A percentile compares a stretch with the other conserved stretches of the same genome.
These are phyloP conservation scores for Acanthamoeba triangularis DNA, from an alignment of 208 protist genomes.

Conservation along the genomic window DNA sequence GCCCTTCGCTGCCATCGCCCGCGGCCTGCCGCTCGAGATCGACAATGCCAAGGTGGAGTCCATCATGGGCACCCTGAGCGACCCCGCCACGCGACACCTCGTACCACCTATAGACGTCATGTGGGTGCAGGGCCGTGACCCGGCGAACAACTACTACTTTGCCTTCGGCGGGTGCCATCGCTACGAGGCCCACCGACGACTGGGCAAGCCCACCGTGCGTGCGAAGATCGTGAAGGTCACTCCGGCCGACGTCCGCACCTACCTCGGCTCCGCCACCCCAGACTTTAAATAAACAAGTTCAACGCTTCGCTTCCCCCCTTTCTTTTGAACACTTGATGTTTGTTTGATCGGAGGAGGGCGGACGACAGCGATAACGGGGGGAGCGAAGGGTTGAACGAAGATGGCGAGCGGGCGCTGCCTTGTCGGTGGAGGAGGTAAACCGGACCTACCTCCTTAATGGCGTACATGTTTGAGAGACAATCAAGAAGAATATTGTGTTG, in stretches of 20 bases:
- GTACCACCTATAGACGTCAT: conserved; percentile 59
- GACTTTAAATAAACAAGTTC: conserved; percentile 3
- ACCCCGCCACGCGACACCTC: neutral
- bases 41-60: conserved; percentile 42
- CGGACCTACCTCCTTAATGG: no score
- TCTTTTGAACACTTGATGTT: neutral
- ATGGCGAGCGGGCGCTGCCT: conserved; percentile 8
- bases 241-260: neutral
- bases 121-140: conserved; percentile 45
- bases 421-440: conserved; percentile 43
- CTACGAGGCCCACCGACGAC: conserved; percentile 51
- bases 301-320: neutral
- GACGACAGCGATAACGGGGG: neutral
- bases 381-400: neutral
- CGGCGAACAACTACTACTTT: conserved; percentile 65
- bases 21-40: neutral
- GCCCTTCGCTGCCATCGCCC: conserved; percentile 16
- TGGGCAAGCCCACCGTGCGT: neutral
- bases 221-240: conserved; percentile 36
- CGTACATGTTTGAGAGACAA: no score
- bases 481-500: no score
- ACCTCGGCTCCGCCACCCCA: conserved; percentile 41
- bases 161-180: conserved; percentile 67
- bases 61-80: conserved; percentile 1
- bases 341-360: neutral